A percentile compares a stretch with the other conserved stretches of the same genome.
phyloP scores from a whole-genome alignment of 495 filamentous ascomycete species.

The Talaromyces adpressus region DNA sequence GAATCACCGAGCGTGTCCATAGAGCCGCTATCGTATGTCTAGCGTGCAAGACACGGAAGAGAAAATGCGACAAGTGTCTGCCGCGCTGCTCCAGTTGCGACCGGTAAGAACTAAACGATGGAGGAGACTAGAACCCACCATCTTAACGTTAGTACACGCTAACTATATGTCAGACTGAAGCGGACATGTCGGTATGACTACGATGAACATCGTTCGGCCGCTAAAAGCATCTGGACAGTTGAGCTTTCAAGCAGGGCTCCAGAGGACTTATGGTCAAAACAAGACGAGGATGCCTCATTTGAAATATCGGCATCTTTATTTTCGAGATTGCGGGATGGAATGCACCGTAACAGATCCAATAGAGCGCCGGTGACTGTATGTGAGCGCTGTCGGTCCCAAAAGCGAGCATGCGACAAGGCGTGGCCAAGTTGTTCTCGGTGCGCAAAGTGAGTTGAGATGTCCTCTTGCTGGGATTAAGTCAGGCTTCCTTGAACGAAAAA shows the following conservation, averaged over 20 bases:
- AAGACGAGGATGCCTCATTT: background rate
- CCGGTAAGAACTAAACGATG: background rate
- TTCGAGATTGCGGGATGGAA: background rate
- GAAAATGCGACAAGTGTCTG: background rate
- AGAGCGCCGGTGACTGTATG: conserved; percentile 5
- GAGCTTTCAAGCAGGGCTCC: background rate
- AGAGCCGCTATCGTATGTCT: background rate
- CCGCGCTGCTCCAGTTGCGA: background rate
- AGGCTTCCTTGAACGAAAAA: background rate
- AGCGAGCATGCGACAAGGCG: conserved; percentile 2
- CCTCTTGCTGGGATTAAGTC: background rate
- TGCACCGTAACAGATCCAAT: background rate
- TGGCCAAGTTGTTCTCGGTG: conserved; percentile 5
- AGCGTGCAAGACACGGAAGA: background rate
- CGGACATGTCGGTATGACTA: background rate
- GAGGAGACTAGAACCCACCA: background rate
- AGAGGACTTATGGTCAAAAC: background rate
- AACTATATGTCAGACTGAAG: background rate
- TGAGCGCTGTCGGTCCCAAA: conserved; percentile 5
- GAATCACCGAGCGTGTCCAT: background rate
- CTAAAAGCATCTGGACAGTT: background rate
- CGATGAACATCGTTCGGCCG: background rate
- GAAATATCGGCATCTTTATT: background rate
- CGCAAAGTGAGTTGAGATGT: background rate
- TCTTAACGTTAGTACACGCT: background rate